Conservation (phyloP, 2,329 filamentous ascomycete species). For the Biscogniauxia marginata region DNA sequence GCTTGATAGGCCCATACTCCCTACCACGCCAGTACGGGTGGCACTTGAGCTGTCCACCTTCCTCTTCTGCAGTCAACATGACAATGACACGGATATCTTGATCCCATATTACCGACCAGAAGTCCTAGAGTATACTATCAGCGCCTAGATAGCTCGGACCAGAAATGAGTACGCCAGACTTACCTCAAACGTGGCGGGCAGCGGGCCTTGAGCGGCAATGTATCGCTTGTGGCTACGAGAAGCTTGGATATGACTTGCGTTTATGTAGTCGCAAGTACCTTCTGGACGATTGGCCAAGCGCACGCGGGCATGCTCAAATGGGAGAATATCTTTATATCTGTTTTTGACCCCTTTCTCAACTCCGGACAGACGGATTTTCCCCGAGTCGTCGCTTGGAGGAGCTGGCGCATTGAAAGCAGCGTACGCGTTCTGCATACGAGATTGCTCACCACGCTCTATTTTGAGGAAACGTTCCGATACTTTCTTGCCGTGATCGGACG, state of each 20-base stretch:
- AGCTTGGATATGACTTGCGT: constrained; percentile 83
- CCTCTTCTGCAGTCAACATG: constrained; percentile 92
- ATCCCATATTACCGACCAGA: constrained; percentile 97
- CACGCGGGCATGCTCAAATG: constrained; percentile 91
- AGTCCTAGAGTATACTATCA: constrained; percentile 63
- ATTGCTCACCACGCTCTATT: constrained; percentile 82
- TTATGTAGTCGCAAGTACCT: constrained; percentile 87
- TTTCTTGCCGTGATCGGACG: constrained; percentile 70
- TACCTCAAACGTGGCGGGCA: constrained; percentile 89
- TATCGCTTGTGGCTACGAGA: constrained; percentile 85
- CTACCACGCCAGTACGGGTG: constrained; percentile 87
- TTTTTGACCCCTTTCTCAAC: constrained; percentile 96
- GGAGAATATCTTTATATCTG: constrained; percentile 95
- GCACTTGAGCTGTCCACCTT: constrained; percentile 91
- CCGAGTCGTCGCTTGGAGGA: constrained; percentile 25
- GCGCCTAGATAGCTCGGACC: constrained; percentile 4
- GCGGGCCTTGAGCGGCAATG: constrained; percentile 91
- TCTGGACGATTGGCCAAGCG: constrained; percentile 66
- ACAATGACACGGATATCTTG: constrained; percentile 93
- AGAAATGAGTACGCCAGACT: constrained; percentile 35
- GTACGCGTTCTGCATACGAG: constrained; percentile 84
- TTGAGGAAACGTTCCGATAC: constrained; percentile 81
- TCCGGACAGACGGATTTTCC: constrained; percentile 73
- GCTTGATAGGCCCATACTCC: constrained; percentile 73
- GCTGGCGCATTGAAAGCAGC: constrained; percentile 47